Conservation (phyloP, 305 asterid genomes). For the Nicotiana rustica region DNA sequence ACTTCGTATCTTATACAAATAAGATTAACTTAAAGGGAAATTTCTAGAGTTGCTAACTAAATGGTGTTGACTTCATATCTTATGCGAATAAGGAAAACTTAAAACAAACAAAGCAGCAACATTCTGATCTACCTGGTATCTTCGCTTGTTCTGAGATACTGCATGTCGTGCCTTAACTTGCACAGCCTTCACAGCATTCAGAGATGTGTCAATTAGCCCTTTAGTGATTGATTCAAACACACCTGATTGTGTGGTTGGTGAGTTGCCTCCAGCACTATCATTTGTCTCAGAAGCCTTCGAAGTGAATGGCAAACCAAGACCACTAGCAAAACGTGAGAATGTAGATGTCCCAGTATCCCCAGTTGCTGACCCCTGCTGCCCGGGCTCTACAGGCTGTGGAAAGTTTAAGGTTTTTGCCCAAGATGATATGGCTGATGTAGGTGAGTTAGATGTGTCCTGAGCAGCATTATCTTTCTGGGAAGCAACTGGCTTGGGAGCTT, state of each 20-base stretch:
- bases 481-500: conserved; percentile 47
- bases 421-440: conserved; percentile 63
- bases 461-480: conserved; percentile 52
- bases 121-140: conserved; percentile 82
- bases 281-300: conserved; percentile 53
- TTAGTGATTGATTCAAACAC: conserved; percentile 77
- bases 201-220: conserved; percentile 89
- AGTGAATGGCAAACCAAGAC: conserved; percentile 68
- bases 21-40: neutral
- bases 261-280: conserved; percentile 54
- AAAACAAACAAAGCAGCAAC: conserved; percentile 8
- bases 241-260: conserved; percentile 68
- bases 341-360: conserved; percentile 58
- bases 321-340: conserved; percentile 88
- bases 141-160: conserved; percentile 97
- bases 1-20: too few relatives aligned
- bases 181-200: conserved; percentile 92
- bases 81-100: neutral
- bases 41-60: conserved; percentile 26
- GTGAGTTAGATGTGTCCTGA: conserved; percentile 55
- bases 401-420: conserved; percentile 70
- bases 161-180: conserved; percentile 95
- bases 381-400: conserved; percentile 53
- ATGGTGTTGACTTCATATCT: neutral
- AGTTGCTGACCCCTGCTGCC: conserved; percentile 54